Evolutionary conservation across 441 rosid genomes (phyloP).

Genomic region (Populus hybrid): DNA sequence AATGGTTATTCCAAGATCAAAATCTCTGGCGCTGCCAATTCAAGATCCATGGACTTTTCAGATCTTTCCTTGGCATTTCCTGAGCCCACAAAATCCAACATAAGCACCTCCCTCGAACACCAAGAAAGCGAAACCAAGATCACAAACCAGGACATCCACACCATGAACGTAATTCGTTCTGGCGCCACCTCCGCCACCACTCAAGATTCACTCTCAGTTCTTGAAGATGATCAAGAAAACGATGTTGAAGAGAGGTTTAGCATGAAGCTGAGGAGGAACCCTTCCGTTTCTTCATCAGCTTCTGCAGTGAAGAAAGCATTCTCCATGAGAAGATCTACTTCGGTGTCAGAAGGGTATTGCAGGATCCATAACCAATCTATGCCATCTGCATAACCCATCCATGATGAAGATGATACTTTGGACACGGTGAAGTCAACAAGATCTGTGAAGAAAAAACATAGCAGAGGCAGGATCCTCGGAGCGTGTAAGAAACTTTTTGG

Average conservation of each 20-base stretch:
- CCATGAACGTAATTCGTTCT: neutral
- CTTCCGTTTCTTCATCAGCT: slow-evolving; percentile 51
- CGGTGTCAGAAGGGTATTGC: slow-evolving; percentile 71
- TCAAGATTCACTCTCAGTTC: slow-evolving; percentile 23
- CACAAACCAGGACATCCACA: neutral
- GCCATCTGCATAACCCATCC: slow-evolving; percentile 37
- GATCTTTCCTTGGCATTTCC: slow-evolving; percentile 29
- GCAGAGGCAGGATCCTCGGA: slow-evolving; percentile 52
- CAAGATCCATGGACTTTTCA: slow-evolving; percentile 41
- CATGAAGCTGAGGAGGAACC: slow-evolving; percentile 47
- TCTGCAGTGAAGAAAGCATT: slow-evolving; percentile 50
- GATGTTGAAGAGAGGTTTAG: slow-evolving; percentile 16
- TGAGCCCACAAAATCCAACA: slow-evolving; percentile 15
- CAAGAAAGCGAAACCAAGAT: neutral
- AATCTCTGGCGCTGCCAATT: slow-evolving; percentile 16
- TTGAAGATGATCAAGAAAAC: slow-evolving; percentile 21
- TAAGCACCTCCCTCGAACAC: neutral
- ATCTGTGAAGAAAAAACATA: slow-evolving; percentile 41
- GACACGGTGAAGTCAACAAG: slow-evolving; percentile 22
- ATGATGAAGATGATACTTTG: slow-evolving; percentile 22
- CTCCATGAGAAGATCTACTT: slow-evolving; percentile 73
- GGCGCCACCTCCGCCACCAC: slow-evolving; percentile 5
- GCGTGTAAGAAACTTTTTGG: slow-evolving; percentile 80
- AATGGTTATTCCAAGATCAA: slow-evolving; percentile 63
- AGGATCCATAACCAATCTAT: slow-evolving; percentile 76